Conservation (phyloP, 805 yeast species). For the Diddensiella transvaalensis region DNA sequence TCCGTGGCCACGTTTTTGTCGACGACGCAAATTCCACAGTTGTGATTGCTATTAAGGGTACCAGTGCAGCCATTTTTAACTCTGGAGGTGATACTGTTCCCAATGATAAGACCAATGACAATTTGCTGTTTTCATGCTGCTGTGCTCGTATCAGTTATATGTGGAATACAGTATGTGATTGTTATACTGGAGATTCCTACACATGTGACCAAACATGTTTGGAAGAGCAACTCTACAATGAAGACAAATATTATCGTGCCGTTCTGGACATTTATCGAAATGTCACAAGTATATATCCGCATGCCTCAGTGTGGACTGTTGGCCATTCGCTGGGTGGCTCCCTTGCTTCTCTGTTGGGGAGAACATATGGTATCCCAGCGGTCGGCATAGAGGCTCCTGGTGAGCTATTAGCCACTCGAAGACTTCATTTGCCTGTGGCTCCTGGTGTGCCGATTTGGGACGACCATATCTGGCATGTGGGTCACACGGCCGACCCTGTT, state of each 20-base stretch:
- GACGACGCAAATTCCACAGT: constrained; percentile 53
- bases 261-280: constrained; percentile 71
- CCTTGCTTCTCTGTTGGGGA: constrained; percentile 70
- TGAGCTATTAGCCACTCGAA: constrained; percentile 72
- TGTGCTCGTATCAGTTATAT: constrained; percentile 88
- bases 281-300: constrained; percentile 64
- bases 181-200: constrained; percentile 70
- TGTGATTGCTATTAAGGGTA: constrained; percentile 84
- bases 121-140: constrained; percentile 87
- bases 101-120: constrained; percentile 83
- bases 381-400: constrained; percentile 95
- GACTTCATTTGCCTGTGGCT: constrained; percentile 88
- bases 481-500: constrained; percentile 96
- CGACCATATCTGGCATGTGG: constrained; percentile 92
- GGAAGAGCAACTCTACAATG: constrained; percentile 66
- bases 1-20: constrained; percentile 87
- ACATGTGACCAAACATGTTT: constrained; percentile 87
- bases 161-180: constrained; percentile 96
- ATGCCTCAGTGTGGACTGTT: constrained; percentile 77
- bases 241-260: constrained; percentile 81
- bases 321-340: constrained; percentile 97
- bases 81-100: constrained; percentile 64
- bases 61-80: constrained; percentile 71
- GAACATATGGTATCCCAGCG: constrained; percentile 86
- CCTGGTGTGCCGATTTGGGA: constrained; percentile 77